phyloP scores from a whole-genome alignment of 176 grass and related monocot species.

The Pontederia paniculata region DNA sequence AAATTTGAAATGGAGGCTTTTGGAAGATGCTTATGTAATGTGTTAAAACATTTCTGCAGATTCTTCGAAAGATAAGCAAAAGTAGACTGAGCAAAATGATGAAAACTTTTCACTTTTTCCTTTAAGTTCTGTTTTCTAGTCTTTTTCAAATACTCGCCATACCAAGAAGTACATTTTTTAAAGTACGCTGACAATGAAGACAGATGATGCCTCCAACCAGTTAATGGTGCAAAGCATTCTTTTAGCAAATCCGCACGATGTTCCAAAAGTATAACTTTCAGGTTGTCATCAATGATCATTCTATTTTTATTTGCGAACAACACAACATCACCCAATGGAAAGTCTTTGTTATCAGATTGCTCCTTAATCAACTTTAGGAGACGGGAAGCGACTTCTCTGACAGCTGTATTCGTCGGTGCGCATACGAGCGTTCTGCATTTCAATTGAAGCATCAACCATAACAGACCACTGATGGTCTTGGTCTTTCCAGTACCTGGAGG shows the following conservation, averaged over 20 bases:
- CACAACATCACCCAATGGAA: conserved; percentile 59
- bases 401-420: conserved; percentile 76
- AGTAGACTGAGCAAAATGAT: conserved; percentile 26
- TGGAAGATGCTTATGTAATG: conserved; percentile 40
- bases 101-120: conserved; percentile 11
- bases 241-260: conserved; percentile 38
- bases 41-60: conserved; percentile 39
- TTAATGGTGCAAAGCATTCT: conserved; percentile 26
- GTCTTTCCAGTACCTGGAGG: conserved; percentile 10
- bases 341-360: conserved; percentile 12
- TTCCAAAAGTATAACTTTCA: conserved; percentile 57
- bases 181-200: conserved; percentile 39
- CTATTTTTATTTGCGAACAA: conserved; percentile 79
- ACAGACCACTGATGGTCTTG: conserved; percentile 6
- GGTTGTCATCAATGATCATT: conserved; percentile 33
- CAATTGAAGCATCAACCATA: background rate
- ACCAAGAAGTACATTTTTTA: conserved; percentile 28
- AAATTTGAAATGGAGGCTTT: conserved; percentile 33
- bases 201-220: conserved; percentile 45
- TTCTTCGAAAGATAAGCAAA: conserved; percentile 26
- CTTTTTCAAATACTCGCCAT: conserved; percentile 25
- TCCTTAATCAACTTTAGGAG: conserved; percentile 42
- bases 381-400: conserved; percentile 56
- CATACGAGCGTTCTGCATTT: conserved; percentile 37
- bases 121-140: background rate